These are phyloP conservation scores for Trametes cubensis DNA, from an alignment of 768 basidiomycete species.

Conservation along the genomic window DNA sequence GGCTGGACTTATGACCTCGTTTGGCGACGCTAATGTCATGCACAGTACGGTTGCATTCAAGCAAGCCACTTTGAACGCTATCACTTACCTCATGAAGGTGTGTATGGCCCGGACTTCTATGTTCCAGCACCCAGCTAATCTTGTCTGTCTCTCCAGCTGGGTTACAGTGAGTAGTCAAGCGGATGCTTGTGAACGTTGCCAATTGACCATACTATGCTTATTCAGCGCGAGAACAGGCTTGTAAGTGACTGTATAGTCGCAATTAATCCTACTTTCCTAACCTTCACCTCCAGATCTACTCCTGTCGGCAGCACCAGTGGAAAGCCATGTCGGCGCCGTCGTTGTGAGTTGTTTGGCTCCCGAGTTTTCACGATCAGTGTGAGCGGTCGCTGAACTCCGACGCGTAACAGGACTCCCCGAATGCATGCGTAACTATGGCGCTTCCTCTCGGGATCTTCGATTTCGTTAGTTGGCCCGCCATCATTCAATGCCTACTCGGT, in stretches of 20 bases:
- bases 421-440: constrained; percentile 75
- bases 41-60: constrained; percentile 74
- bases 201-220: not conserved
- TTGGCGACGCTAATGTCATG: not conserved
- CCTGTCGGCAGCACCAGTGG: constrained; percentile 69
- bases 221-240: constrained; percentile 75
- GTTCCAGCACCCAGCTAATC: not conserved
- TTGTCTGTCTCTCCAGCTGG: constrained; percentile 45
- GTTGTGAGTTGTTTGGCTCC: constrained; percentile 48
- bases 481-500: not conserved
- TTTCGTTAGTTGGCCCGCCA: constrained; percentile 45
- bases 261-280: not conserved
- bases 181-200: not conserved
- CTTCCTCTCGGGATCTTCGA: constrained; percentile 81
- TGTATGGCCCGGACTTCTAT: not conserved
- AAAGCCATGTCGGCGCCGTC: constrained; percentile 69
- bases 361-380: too few species aligned
- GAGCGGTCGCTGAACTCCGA: not conserved
- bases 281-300: constrained; percentile 52
- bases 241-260: constrained; percentile 37
- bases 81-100: constrained; percentile 72
- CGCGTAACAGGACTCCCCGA: constrained; percentile 63
- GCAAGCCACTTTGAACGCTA: constrained; percentile 76
- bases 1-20: too few species aligned
- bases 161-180: constrained; percentile 58